Evolutionary conservation across 768 basidiomycete genomes (phyloP).

Genomic region (Zangia roseola): DNA sequence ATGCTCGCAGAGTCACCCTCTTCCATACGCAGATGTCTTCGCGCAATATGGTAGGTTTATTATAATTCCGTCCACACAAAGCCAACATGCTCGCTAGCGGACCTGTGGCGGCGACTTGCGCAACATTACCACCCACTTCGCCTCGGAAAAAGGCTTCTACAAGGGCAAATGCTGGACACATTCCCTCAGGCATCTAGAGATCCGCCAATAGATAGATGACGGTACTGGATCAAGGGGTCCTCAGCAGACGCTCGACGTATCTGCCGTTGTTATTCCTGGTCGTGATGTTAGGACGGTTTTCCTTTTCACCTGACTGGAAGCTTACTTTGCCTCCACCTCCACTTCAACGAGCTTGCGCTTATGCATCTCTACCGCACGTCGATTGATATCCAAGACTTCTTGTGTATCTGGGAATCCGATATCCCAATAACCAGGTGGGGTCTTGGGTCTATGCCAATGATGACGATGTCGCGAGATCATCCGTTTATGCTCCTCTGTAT

Average conservation of each 20-base stretch:
- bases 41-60: constrained; percentile 50
- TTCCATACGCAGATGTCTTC: constrained; percentile 51
- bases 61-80: neutral
- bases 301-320: neutral
- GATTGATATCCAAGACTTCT: constrained; percentile 74
- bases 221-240: constrained; percentile 11
- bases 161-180: constrained; percentile 48
- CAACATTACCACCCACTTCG: constrained; percentile 60
- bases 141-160: constrained; percentile 46
- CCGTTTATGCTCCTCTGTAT: constrained; percentile 56
- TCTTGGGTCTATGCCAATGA: constrained; percentile 66
- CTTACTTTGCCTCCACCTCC: constrained; percentile 58
- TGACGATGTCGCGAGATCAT: constrained; percentile 71
- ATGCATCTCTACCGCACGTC: constrained; percentile 70
- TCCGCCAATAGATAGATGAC: constrained; percentile 4
- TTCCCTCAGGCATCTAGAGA: constrained; percentile 36
- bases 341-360: constrained; percentile 57
- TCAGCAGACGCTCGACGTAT: constrained; percentile 22
- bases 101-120: constrained; percentile 48
- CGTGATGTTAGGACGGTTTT: neutral
- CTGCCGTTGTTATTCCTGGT: constrained; percentile 25
- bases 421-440: constrained; percentile 87
- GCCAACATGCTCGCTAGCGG: constrained; percentile 34
- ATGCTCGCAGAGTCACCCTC: constrained; percentile 48
- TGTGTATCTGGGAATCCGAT: constrained; percentile 91